phyloP scores from a whole-genome alignment of 2,329 filamentous ascomycete genomes.

The Coniochaeta pulveracea region DNA sequence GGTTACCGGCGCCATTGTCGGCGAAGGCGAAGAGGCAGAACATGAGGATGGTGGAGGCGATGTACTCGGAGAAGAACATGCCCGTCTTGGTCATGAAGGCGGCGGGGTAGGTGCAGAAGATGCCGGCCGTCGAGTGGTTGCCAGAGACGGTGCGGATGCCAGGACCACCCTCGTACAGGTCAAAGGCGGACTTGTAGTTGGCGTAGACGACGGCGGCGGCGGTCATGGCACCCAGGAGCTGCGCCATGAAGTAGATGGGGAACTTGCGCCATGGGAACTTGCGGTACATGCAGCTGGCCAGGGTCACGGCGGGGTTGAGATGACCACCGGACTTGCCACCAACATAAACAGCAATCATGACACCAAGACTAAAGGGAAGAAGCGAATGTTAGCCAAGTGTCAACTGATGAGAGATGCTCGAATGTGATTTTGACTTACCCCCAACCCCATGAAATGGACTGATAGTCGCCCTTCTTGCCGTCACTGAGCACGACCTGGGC shows the following conservation, averaged over 20 bases:
- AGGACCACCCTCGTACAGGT: constrained; percentile 45
- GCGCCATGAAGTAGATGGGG: constrained; percentile 54
- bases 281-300: constrained; percentile 58
- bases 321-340: constrained; percentile 54
- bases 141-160: constrained; percentile 50
- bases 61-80: constrained; percentile 63
- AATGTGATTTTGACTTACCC: constrained; percentile 22
- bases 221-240: constrained; percentile 55
- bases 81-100: constrained; percentile 53
- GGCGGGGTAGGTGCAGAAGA: constrained; percentile 65
- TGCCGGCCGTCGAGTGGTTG: constrained; percentile 50
- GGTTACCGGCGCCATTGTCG: constrained; percentile 44
- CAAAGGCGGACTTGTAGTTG: constrained; percentile 55
- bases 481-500: constrained; percentile 55
- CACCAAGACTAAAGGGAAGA: constrained; percentile 38
- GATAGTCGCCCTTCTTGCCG: constrained; percentile 32
- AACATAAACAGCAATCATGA: constrained; percentile 61
- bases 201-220: constrained; percentile 49
- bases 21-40: constrained; percentile 62
- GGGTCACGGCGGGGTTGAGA: constrained; percentile 60
- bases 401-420: background rate
- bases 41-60: constrained; percentile 56
- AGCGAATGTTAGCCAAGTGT: background rate
- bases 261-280: constrained; percentile 59
- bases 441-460: constrained; percentile 38